Conservation (phyloP, 2,329 filamentous ascomycete species). For the Fusarium ramigenum region DNA sequence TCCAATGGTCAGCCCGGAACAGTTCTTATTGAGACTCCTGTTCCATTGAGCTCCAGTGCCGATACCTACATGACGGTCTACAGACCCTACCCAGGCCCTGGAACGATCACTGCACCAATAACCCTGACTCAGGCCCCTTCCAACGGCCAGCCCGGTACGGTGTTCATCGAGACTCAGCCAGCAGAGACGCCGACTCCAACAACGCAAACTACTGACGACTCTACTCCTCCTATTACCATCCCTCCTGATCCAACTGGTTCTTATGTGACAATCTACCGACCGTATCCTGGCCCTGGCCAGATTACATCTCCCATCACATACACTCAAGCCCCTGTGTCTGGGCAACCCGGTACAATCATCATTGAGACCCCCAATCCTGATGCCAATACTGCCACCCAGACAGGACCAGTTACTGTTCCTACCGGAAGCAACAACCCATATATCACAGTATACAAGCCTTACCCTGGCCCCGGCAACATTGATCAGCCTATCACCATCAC, state of each 20-base stretch:
- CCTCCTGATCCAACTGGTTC: constrained; percentile 21
- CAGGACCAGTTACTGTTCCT: constrained; percentile 16
- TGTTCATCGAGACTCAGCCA: constrained; percentile 30
- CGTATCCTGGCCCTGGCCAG: constrained; percentile 21
- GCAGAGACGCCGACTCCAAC: neutral
- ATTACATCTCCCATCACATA: constrained; percentile 22
- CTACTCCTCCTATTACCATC: constrained; percentile 9
- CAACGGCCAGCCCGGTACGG: constrained; percentile 28
- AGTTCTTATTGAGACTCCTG: constrained; percentile 26
- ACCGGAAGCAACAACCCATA: constrained; percentile 18
- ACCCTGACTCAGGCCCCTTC: constrained; percentile 26
- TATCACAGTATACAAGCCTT: constrained; percentile 27
- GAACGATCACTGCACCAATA: constrained; percentile 25
- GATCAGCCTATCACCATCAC: constrained; percentile 28
- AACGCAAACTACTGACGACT: neutral
- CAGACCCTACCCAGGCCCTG: constrained; percentile 27
- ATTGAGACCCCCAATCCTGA: constrained; percentile 28
- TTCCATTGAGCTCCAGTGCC: constrained; percentile 10
- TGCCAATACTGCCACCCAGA: constrained; percentile 16
- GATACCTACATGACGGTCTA: constrained; percentile 31
- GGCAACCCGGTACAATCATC: constrained; percentile 23
- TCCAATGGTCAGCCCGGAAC: constrained; percentile 24
- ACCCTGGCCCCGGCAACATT: constrained; percentile 29
- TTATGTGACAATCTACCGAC: constrained; percentile 26
- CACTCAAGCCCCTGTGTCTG: constrained; percentile 21